Evolutionary conservation across 225 moss, liverwort and hornwort species (phyloP), one percentile per base, ranked within the genome.

Genomic region (Marchantia paleacea): DNA sequence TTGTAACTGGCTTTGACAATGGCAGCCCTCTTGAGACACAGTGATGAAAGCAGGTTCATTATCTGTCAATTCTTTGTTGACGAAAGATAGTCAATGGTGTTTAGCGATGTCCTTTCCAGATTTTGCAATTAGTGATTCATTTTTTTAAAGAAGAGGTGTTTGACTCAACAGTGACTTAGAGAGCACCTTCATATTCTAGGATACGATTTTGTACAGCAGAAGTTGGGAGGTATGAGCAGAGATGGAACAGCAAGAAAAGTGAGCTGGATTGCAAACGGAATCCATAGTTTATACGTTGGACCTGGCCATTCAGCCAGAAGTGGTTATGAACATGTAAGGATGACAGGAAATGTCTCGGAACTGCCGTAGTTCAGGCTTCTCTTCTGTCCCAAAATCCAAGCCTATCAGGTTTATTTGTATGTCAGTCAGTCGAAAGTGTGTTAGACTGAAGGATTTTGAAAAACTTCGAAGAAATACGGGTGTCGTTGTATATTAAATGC

Each of bases 161-260:
- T 73, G 53, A 24, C 13, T 19, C 7, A 15, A 18, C 31, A 68
- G 8, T 68, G 68, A 12, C 26, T 31, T 11, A 14, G 68, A 24
- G 30, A 16, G 30, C 68, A 31, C 30, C 68, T 30, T 68, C 25
- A 29, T 16, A 3, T 31, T 14, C 13, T 26, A 26, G 66, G 68
- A 68, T 31, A 30, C 30, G 26, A 11, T 68, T 68, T 66, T 68
- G 68, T 30, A 68, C 68, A 68, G 68, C 68, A 68, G 30, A 68
- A 30, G 68, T 68, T 12, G 66, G 25, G 66, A 66, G 24, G 24
- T 28, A 29, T 31, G 68, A 65, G 12, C 26, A 26, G 25, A 62
- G 24, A 31, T 31, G 68, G 68, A 68, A 6, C 13, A 11, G 68
- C 30, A 68, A 68, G 66, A 67, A 25, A 24, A 26, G 5, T 31